Percentiles rank a stretch among this genome's conserved stretches.
Conservation (phyloP, 78 protist species). For the Speleostelium caveatum region DNA sequence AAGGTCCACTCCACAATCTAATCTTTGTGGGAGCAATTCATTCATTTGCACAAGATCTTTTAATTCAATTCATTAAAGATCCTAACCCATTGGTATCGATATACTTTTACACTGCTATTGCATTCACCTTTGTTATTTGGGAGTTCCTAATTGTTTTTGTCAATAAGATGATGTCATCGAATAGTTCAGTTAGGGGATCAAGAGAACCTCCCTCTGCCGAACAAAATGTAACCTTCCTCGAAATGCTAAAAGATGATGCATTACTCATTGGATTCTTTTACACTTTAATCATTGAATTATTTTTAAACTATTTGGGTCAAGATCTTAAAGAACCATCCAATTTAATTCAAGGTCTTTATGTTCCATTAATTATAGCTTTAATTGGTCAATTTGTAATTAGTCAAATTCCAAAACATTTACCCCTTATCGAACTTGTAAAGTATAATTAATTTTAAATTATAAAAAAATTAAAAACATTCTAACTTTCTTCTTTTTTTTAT, state of each 20-base stretch:
- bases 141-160: not conserved
- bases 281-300: conserved; percentile 1
- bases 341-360: not conserved
- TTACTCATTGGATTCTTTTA: conserved; percentile 37
- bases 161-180: not conserved
- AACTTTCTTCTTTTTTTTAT: no score
- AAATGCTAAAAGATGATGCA: conserved; percentile 3
- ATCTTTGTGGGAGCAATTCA: no score
- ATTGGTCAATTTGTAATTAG: conserved; percentile 19
- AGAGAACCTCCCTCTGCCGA: not conserved
- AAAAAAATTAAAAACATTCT: no score
- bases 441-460: no score
- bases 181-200: not conserved
- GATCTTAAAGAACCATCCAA: not conserved
- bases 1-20: not conserved
- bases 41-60: no score
- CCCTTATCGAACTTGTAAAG: conserved; percentile 34
- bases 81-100: not conserved
- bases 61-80: not conserved
- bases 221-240: no score
- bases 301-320: not conserved
- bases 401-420: conserved; percentile 10
- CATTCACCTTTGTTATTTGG: not conserved
- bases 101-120: no score
- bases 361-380: conserved; percentile 19